phyloP scores from a whole-genome alignment of 495 filamentous ascomycete species.

The Neurospora sp. region DNA sequence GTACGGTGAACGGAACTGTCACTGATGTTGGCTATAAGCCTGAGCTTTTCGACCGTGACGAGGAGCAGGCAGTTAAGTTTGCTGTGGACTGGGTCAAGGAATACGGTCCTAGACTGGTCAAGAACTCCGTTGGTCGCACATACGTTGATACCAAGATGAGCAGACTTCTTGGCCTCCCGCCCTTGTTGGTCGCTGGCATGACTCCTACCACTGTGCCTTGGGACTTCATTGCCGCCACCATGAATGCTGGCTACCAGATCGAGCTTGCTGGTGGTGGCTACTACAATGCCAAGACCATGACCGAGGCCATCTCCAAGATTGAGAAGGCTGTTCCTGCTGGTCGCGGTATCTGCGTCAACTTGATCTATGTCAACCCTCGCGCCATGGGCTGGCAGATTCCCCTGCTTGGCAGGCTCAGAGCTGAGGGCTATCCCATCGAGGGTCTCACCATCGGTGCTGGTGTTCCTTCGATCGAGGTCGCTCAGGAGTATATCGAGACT shows the following conservation, averaged over 20 bases:
- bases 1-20: conserved; percentile 81
- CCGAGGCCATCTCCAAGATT: conserved; percentile 78
- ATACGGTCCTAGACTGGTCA: conserved; percentile 77
- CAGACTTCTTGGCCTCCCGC: conserved; percentile 77
- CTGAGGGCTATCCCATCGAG: conserved; percentile 86
- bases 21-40: conserved; percentile 92
- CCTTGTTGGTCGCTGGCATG: conserved; percentile 93
- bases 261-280: conserved; percentile 91
- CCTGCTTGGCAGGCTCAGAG: conserved; percentile 69
- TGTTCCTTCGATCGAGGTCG: conserved; percentile 88
- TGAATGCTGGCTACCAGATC: conserved; percentile 91
- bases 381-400: conserved; percentile 99
- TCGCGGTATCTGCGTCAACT: conserved; percentile 84
- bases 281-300: conserved; percentile 85
- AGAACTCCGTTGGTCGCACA: conserved; percentile 74
- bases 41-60: conserved; percentile 91
- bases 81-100: conserved; percentile 98
- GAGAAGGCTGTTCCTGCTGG: conserved; percentile 80
- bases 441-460: conserved; percentile 91
- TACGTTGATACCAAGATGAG: conserved; percentile 99
- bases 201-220: conserved; percentile 88
- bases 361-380: conserved; percentile 94
- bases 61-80: conserved; percentile 84
- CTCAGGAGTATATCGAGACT: conserved; percentile 86
- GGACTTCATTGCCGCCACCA: conserved; percentile 92